Evolutionary conservation across 176 grass and related monocot species (phyloP).

Genomic region (Oryza glumipatula): DNA sequence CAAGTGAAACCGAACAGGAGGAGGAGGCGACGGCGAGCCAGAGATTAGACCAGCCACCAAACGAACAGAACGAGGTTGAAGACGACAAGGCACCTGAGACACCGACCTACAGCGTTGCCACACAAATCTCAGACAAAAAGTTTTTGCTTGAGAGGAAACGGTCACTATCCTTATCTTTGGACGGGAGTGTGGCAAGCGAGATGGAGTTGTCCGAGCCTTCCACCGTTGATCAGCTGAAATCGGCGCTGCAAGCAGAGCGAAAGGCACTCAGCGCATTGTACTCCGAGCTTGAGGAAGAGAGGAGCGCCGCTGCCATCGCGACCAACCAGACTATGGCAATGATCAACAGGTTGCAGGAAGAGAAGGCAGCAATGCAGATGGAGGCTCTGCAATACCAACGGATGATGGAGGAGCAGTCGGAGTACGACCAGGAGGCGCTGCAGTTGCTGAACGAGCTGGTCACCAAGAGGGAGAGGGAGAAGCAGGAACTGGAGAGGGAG

Average conservation of each 20-base stretch:
- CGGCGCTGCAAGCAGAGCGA: constrained; percentile 57
- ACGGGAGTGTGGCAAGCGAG: constrained; percentile 66
- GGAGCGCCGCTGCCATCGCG: constrained; percentile 80
- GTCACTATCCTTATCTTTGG: constrained; percentile 66
- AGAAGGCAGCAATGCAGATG: constrained; percentile 99
- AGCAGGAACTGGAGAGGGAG: constrained; percentile 86
- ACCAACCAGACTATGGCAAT: constrained; percentile 98
- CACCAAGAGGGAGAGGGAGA: constrained; percentile 95
- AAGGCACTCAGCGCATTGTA: constrained; percentile 76
- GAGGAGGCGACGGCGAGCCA: constrained; percentile 1
- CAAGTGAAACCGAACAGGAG: constrained; percentile 30
- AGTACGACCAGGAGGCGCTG: constrained; percentile 98
- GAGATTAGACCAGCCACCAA: constrained; percentile 23
- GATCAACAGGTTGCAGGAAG: constrained; percentile 99
- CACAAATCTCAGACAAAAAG: constrained; percentile 48
- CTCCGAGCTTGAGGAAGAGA: constrained; percentile 92
- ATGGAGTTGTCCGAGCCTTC: constrained; percentile 61
- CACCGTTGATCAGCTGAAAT: constrained; percentile 68
- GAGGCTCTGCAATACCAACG: constrained; percentile 97
- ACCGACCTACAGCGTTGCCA: constrained; percentile 54
- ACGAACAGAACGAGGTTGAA: constrained; percentile 49
- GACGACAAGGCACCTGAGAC: constrained; percentile 69
- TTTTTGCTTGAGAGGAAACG: constrained; percentile 67
- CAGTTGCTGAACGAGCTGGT: constrained; percentile 92
- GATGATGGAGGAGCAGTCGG: constrained; percentile 99